Base-by-base conservation (phyloP, 352 stramenopile species). In the Pythium phragmiticola region DNA sequence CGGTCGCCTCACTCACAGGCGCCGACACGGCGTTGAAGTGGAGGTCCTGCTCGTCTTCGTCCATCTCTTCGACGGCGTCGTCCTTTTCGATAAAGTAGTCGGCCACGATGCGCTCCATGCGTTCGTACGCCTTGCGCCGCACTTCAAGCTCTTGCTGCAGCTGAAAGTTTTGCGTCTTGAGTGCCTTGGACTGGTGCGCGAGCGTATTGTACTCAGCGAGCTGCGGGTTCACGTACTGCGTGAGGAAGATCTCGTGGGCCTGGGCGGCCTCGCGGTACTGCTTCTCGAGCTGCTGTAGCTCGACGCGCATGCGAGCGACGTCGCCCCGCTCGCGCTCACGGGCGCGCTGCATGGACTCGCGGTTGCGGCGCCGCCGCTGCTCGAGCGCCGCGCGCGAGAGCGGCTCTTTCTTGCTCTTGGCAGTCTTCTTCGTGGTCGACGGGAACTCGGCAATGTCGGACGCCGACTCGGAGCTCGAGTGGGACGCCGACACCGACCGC, bases 341-440 rank as follows among this genome's bases (percentile, higher is more conserved):
- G 7, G 68, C 60, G 49, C 75, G 75, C 60, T 76, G 73, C 75
- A 84, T 84, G 54, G 74, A 74, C 65, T 82, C 74, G 58, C 74
- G 74, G 53, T 82, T 82, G 47, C 69, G 63, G 26, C 74, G 74
- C 37, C 74, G 69, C 2, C 72, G 71, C 49, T 69, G 69, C 66
- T 82, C 75, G 36, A 76, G 56, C 54, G 67, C 56, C 13, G 14
- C 52, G 4, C n/a, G 62, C 13, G 65, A 67, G 19, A 72, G 58
- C 58, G 65, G 62, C 37, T 55, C 41, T 21, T 60, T 60, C 30
- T 66, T 65, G 3, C 23, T 39, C 21, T 56, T 51, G 16, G 47
- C 37, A 11, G 19, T 17, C 17, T 19, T 55, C 30, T 51, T 46
- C 19, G 50, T 55, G 0, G 16, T 26, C 45, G 39, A n/a, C 41